These are phyloP conservation scores for Pseudozyma pruni DNA, from an alignment of 1,284 basidiomycete species.

Conservation along the genomic window DNA sequence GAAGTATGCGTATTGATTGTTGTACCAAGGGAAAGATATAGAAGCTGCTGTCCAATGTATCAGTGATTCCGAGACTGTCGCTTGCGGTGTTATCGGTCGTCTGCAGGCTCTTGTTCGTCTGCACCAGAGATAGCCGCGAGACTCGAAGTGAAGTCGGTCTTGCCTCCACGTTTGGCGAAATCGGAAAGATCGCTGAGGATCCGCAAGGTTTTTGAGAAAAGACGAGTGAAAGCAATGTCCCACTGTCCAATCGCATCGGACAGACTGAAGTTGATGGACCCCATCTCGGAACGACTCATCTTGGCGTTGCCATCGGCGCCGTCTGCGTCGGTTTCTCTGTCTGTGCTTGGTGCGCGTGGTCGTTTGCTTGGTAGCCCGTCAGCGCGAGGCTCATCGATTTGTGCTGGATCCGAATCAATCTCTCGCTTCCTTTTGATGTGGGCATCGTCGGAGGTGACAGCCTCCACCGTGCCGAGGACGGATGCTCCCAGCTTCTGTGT, in stretches of 20 bases:
- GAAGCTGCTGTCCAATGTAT: neutral
- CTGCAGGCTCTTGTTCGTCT: slow-evolving; percentile 23
- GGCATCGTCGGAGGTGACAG: slow-evolving; percentile 5
- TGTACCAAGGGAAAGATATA: neutral
- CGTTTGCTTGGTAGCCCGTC: slow-evolving; percentile 30
- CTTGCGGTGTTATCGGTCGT: slow-evolving; percentile 10
- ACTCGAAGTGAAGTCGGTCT: slow-evolving; percentile 18
- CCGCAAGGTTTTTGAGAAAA: slow-evolving; percentile 43
- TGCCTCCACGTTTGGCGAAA: slow-evolving; percentile 5
- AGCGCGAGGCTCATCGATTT: slow-evolving; percentile 15
- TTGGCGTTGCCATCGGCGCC: slow-evolving; percentile 11
- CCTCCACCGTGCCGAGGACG: slow-evolving; percentile 27
- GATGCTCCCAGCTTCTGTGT: slow-evolving; percentile 35
- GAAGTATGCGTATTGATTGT: slow-evolving; percentile 42
- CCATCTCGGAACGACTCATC: slow-evolving; percentile 39
- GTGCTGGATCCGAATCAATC: neutral
- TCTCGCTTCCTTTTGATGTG: slow-evolving; percentile 34
- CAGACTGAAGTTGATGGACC: slow-evolving; percentile 33
- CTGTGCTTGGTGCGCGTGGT: slow-evolving; percentile 13
- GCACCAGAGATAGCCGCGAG: slow-evolving; percentile 25
- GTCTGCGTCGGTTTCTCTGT: slow-evolving; percentile 1
- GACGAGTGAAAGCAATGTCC: slow-evolving; percentile 47
- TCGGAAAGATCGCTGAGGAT: slow-evolving; percentile 47
- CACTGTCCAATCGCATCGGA: slow-evolving; percentile 41
- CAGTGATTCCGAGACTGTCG: too few species aligned